Percentiles rank a stretch among this genome's conserved stretches.
phyloP scores from a whole-genome alignment of 129 eudicot species.

The Apium graveolens region DNA sequence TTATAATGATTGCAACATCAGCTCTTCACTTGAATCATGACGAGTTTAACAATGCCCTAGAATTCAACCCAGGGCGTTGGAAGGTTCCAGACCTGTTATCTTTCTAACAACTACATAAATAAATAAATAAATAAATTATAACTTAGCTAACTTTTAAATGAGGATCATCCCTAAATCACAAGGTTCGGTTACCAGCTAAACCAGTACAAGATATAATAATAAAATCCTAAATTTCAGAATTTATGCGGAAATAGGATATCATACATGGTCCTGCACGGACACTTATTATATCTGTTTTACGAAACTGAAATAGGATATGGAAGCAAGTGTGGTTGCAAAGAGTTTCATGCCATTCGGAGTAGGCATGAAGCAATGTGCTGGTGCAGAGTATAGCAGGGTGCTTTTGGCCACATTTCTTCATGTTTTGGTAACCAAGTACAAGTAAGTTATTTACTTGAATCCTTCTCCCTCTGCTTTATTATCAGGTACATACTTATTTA shows the following conservation, averaged over 20 bases:
- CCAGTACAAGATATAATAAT: background rate
- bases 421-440: constrained; percentile 49
- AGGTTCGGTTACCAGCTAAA: background rate
- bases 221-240: background rate
- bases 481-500: no score
- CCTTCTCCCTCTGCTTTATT: no score
- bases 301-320: constrained; percentile 22
- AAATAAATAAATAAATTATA: background rate
- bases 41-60: constrained; percentile 40
- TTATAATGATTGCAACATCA: constrained; percentile 37
- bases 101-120: background rate
- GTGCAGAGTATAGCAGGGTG: constrained; percentile 46
- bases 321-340: constrained; percentile 28
- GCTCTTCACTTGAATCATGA: constrained; percentile 36
- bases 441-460: constrained; percentile 3
- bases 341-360: constrained; percentile 59
- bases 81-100: constrained; percentile 26
- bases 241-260: no score
- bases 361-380: constrained; percentile 64
- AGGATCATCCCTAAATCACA: background rate
- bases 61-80: constrained; percentile 65
- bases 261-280: background rate
- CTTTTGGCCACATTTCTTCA: constrained; percentile 38
- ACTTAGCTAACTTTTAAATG: no score
- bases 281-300: background rate